A percentile compares a stretch with the other conserved stretches of the same genome.
Conservation (phyloP, 2,329 filamentous ascomycete species). For the Xylaria sp. region DNA sequence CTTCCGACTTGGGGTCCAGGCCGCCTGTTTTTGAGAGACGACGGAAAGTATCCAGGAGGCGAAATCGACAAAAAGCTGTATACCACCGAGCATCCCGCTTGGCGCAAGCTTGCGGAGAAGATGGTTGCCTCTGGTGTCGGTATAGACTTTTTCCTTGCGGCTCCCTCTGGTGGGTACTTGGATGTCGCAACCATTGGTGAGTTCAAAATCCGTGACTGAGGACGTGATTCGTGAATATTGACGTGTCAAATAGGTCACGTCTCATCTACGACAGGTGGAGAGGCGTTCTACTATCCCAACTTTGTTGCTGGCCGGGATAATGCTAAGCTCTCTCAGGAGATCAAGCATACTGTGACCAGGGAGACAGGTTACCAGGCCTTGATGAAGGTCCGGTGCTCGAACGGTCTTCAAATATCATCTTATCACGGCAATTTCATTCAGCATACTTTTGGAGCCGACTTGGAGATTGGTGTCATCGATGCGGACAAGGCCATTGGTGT, state of each 20-base stretch:
- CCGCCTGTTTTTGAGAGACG: constrained; percentile 77
- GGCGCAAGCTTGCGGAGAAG: constrained; percentile 79
- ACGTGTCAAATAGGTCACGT: constrained; percentile 59
- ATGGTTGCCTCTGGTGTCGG: constrained; percentile 85
- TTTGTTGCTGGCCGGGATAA: constrained; percentile 84
- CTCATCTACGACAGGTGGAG: constrained; percentile 83
- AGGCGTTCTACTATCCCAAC: constrained; percentile 95
- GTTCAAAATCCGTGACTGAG: constrained; percentile 26
- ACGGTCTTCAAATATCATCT: constrained; percentile 85
- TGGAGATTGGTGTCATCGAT: constrained; percentile 89
- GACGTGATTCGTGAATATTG: constrained; percentile 12
- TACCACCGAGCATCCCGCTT: constrained; percentile 81
- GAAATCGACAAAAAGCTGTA: constrained; percentile 91
- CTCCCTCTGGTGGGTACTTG: constrained; percentile 83
- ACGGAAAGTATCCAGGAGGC: constrained; percentile 76
- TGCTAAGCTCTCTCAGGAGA: constrained; percentile 75
- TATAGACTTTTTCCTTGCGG: constrained; percentile 89
- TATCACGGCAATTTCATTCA: constrained; percentile 97
- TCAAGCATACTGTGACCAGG: constrained; percentile 77
- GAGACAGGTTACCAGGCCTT: constrained; percentile 93
- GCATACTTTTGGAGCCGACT: constrained; percentile 88
- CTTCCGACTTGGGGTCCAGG: constrained; percentile 90
- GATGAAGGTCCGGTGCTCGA: constrained; percentile 98
- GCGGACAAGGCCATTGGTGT: constrained; percentile 90
- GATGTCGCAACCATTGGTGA: constrained; percentile 86